Evolutionary conservation across 1,284 basidiomycete species (phyloP).

Genomic region (Cryptococcus sp.): DNA sequence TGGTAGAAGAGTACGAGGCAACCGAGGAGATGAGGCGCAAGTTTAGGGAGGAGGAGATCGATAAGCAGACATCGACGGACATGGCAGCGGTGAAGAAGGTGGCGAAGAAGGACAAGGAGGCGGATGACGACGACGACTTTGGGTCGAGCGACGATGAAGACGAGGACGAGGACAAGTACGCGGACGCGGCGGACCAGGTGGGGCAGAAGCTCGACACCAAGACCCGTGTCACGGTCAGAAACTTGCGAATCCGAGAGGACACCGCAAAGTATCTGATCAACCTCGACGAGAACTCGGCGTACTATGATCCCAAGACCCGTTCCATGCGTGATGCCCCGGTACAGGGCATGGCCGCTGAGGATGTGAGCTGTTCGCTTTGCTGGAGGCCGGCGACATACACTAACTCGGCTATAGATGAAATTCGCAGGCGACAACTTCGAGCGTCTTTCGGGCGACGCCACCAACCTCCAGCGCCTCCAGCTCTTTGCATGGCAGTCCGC

Average conservation of each 20-base stretch:
- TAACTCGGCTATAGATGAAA: constrained; percentile 58
- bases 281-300: constrained; percentile 89
- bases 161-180: constrained; percentile 93
- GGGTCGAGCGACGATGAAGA: constrained; percentile 94
- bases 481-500: constrained; percentile 97
- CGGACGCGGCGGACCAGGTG: constrained; percentile 93
- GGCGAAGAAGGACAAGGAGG: constrained; percentile 70
- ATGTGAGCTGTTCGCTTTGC: constrained; percentile 57
- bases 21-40: constrained; percentile 86
- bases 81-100: constrained; percentile 74
- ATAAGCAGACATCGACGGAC: constrained; percentile 91
- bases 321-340: constrained; percentile 97
- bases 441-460: constrained; percentile 84
- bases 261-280: constrained; percentile 99
- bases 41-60: constrained; percentile 91
- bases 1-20: constrained; percentile 93
- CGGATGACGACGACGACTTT: constrained; percentile 75
- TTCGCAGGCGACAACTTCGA: constrained; percentile 97
- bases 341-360: constrained; percentile 72
- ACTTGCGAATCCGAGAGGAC: constrained; percentile 97
- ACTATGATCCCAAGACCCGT: constrained; percentile 99
- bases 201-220: constrained; percentile 98
- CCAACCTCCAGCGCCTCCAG: constrained; percentile 84
- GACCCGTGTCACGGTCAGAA: constrained; percentile 95
- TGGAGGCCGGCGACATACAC: constrained; percentile 3